Evolutionary conservation across 331 rosid species (phyloP).

Genomic region (Dryas integrifolia): DNA sequence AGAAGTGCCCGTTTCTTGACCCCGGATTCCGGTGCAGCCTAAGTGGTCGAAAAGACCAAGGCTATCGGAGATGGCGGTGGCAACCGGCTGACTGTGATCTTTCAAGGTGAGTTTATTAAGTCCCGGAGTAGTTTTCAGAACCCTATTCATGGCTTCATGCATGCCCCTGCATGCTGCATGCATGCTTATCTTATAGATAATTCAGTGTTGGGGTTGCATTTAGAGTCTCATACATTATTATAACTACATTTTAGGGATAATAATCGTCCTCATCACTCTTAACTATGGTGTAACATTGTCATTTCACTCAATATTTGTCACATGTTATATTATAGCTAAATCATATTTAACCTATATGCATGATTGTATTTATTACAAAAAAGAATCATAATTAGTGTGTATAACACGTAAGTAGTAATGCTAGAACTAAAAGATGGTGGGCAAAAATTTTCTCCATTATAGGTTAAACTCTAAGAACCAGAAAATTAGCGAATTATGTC

Average conservation of each 20-base stretch:
- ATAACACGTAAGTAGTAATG: too few species aligned
- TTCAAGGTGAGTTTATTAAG: slow-evolving; percentile 46
- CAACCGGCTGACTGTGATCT: slow-evolving; percentile 62
- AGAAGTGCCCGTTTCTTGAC: slow-evolving; percentile 77
- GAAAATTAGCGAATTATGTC: too few species aligned
- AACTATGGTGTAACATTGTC: too few species aligned
- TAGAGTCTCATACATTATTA: not conserved
- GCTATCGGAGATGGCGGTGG: slow-evolving; percentile 72
- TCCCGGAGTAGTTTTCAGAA: slow-evolving; percentile 6
- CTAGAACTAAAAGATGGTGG: too few species aligned
- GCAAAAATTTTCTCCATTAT: not conserved
- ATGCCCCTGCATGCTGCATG: not conserved
- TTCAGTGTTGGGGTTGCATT: not conserved
- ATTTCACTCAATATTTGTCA: too few species aligned
- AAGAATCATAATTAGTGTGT: too few species aligned
- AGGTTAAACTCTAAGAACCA: not conserved
- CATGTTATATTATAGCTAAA: too few species aligned
- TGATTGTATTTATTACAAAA: too few species aligned
- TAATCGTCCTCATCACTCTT: too few species aligned
- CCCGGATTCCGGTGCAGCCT: slow-evolving; percentile 74
- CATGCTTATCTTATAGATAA: slow-evolving; percentile 3
- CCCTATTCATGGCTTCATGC: not conserved
- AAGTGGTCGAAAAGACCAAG: slow-evolving; percentile 56
- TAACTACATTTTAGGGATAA: not conserved
- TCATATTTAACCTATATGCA: too few species aligned